Evolutionary conservation across 2,329 filamentous ascomycete genomes (phyloP).

Genomic region (Aureobasidium sp.): DNA sequence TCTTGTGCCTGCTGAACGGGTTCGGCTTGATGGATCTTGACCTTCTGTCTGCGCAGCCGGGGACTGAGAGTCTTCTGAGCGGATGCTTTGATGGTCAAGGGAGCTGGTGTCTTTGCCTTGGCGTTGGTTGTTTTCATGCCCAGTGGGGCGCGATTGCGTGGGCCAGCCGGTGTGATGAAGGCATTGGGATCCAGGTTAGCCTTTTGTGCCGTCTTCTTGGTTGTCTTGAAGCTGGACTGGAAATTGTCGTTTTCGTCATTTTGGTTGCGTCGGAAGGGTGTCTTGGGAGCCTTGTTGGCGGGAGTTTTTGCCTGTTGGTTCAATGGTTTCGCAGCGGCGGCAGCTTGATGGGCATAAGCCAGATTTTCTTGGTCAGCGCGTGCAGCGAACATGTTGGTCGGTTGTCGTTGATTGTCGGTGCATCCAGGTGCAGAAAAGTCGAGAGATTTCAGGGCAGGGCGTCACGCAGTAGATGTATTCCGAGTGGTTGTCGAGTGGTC

Average conservation of each 20-base stretch:
- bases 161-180: slow-evolving; percentile 71
- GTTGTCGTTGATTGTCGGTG: background rate
- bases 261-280: slow-evolving; percentile 65
- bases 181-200: slow-evolving; percentile 48
- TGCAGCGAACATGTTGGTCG: slow-evolving; percentile 59
- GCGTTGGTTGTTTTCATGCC: slow-evolving; percentile 96
- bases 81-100: slow-evolving; percentile 43
- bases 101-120: slow-evolving; percentile 57
- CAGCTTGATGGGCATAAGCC: slow-evolving; percentile 64
- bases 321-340: slow-evolving; percentile 60
- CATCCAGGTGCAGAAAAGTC: background rate
- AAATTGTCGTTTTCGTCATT: slow-evolving; percentile 80
- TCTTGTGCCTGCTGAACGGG: slow-evolving; percentile 22
- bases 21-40: slow-evolving; percentile 57
- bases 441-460: background rate
- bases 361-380: slow-evolving; percentile 78
- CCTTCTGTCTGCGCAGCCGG: slow-evolving; percentile 44
- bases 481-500: background rate
- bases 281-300: slow-evolving; percentile 66
- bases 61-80: slow-evolving; percentile 41
- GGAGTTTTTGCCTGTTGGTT: slow-evolving; percentile 75
- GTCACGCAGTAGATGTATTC: background rate
- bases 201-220: slow-evolving; percentile 47
- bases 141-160: slow-evolving; percentile 67
- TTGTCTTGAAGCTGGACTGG: slow-evolving; percentile 48